Evolutionary conservation across 352 stramenopile species (phyloP), one percentile per base, ranked within the genome.

Genomic region (Globisporangium canariense): DNA sequence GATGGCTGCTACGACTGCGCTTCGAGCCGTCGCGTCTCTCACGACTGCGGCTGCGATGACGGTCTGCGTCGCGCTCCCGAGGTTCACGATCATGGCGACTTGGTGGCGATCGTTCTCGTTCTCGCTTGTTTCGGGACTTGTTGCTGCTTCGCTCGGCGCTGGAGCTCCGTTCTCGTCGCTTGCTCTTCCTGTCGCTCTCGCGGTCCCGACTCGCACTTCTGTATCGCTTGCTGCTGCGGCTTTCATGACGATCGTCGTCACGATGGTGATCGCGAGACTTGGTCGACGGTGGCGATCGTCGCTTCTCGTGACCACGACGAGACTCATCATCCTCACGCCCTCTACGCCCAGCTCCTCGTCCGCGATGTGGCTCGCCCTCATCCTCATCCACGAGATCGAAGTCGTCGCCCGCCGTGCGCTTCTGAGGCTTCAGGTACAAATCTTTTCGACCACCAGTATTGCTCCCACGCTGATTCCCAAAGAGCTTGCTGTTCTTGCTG

Each of bases 391-490:
- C 64, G 16, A 69, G 18, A 2, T 69, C 58, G 43, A 64, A 69
- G 8, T 57, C 58, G 41, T 65, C 64, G 2, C 40, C 64, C 11
- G 36, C 30, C 4, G 11, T n/a, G 16, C 58, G 58, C 50, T 49
- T 61, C 10, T 70, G 60, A 9, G 79, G 58, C 53, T 91, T 93
- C 14, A 90, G 56, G 4, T 64, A 67, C 47, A 92, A 51, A 18
- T 25, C 40, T 47, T 74, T n/a, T 2, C 52, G 32, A 58, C 52
- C 32, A 20, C 18, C 52, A 45, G 32, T 36, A 3, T 36, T 36
- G 4, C 7, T 36, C 32, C 32, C 32, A 45, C 52, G 30, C 72
- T 22, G 62, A 70, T 32, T 60, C 2, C 50, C 71, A 71, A 18
- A 88, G 36, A 22, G 76, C 66, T 45, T 58, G 10, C 52, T 65